Evolutionary conservation across 176 grass and related monocot genomes (phyloP).

Genomic region (Oryza nivara): DNA sequence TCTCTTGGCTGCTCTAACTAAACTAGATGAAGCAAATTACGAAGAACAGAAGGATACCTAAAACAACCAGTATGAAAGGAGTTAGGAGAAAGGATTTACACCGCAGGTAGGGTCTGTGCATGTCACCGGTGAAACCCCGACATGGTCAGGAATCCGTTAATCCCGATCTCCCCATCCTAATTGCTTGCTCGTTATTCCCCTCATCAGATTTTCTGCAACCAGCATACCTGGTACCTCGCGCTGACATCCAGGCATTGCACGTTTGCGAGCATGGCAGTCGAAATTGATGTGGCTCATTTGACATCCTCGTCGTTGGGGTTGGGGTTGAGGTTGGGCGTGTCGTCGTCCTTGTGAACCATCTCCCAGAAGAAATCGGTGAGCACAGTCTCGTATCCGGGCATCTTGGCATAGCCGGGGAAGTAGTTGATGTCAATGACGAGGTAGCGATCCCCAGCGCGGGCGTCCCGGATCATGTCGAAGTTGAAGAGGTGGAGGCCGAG

Average conservation of each 20-base stretch:
- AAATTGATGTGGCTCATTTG: conserved; percentile 40
- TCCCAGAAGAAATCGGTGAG: conserved; percentile 81
- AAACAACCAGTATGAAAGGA: conserved; percentile 48
- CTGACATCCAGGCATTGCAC: conserved; percentile 38
- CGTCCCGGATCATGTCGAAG: conserved; percentile 89
- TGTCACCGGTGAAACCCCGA: conserved; percentile 34
- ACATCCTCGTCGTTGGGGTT: conserved; percentile 21
- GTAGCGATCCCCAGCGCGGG: conserved; percentile 67
- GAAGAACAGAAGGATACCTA: conserved; percentile 52
- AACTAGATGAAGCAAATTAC: conserved; percentile 51
- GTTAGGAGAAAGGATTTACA: conserved; percentile 63
- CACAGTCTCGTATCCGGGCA: conserved; percentile 77
- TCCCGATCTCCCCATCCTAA: conserved; percentile 34
- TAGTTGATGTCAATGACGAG: conserved; percentile 97
- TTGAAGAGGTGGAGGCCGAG: conserved; percentile 87
- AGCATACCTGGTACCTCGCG: conserved; percentile 16
- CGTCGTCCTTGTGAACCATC: conserved; percentile 60
- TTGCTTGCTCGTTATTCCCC: conserved; percentile 33
- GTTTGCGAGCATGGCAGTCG: background rate
- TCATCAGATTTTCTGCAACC: conserved; percentile 12
- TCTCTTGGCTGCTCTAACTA: conserved; percentile 38
- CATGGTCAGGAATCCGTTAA: background rate
- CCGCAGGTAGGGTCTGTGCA: conserved; percentile 10
- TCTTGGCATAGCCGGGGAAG: conserved; percentile 91
- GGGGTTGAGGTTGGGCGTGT: background rate